These are phyloP conservation scores for Monosporascus sp. DNA, from an alignment of 2,329 filamentous ascomycete species.

Conservation along the genomic window DNA sequence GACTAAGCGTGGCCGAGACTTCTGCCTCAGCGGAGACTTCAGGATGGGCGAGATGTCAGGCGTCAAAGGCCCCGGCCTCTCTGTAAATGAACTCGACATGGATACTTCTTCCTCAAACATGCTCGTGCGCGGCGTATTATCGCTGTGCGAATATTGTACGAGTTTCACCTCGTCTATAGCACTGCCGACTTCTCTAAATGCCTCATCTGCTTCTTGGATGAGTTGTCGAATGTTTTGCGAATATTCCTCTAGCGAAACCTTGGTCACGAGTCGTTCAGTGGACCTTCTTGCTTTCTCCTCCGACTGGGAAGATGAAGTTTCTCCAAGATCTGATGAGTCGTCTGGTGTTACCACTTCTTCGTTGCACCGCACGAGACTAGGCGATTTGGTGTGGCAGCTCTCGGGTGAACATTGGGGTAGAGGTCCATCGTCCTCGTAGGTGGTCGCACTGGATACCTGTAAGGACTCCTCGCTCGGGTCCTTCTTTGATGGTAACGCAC, in stretches of 20 bases:
- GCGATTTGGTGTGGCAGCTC: constrained; percentile 9
- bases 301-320: constrained; percentile 23
- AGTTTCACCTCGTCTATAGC: constrained; percentile 35
- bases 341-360: constrained; percentile 8
- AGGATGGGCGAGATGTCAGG: constrained; percentile 14
- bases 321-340: constrained; percentile 22
- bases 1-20: constrained; percentile 8
- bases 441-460: constrained; percentile 20
- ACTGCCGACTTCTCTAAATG: constrained; percentile 41
- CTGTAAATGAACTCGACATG: constrained; percentile 12
- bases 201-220: constrained; percentile 45
- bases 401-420: constrained; percentile 14
- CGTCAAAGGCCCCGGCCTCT: constrained; percentile 23
- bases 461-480: constrained; percentile 19
- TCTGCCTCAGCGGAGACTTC: constrained; percentile 13
- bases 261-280: constrained; percentile 7
- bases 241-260: constrained; percentile 15
- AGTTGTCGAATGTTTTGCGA: constrained; percentile 39
- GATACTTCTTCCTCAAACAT: background rate
- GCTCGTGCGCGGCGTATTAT: constrained; percentile 21
- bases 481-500: constrained; percentile 26
- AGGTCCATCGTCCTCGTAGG: constrained; percentile 22
- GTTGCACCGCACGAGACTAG: constrained; percentile 13
- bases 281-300: constrained; percentile 20
- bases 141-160: constrained; percentile 20